Base-by-base conservation (phyloP, 2,329 filamentous ascomycete genomes). In the Penicillium sp. region DNA sequence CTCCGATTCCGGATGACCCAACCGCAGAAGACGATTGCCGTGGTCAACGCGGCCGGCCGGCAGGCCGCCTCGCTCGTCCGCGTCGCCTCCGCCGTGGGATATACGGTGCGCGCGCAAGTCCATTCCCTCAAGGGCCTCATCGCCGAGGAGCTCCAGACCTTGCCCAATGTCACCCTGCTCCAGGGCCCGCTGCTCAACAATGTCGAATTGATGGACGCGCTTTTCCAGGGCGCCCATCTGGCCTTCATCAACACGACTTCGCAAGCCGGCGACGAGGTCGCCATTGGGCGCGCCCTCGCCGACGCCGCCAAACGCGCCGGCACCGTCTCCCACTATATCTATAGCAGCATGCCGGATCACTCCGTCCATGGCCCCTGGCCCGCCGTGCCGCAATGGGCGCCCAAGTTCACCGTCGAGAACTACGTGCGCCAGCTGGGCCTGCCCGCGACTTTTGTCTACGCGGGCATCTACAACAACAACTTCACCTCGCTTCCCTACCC, bases 221-320 rank as follows among this genome's bases (percentile, higher is more conserved):
- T 97, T 14, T 97, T 97, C 74, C 73, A 77, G 25, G 88, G 87
- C 47, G 85, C 87, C 15, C 85, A 94, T 55, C 77, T 94, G 36
- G 93, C 93, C 44, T 98, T 97, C 67, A 89, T 97, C 73, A 98
- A 98, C 72, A 98, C 93, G 28, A 94, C 89, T 4, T 94, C 94
- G 58, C 95, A 94, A 73, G 60, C 65, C 28, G 93, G 91, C 36
- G 89, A 97, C 67, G 93, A 98, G 73, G 78, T 93, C 43, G 81
- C 83, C 26, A 94, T 96, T 53, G 93, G 93, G 48, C 84, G 86
- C 63, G 86, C 87, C 2, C 77, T 96, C 45, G 93, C 90, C 44
- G 87, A 95, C 60, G 89, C 88, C 10, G 91, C 91, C 37, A 91
- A 93, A 65, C 82, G 78, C 56, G 86, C 84, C 26, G 83, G 86